Evolutionary conservation across 805 yeast genomes (phyloP), one percentile per base, ranked within the genome.

Genomic region (Komagataella phaffii): DNA sequence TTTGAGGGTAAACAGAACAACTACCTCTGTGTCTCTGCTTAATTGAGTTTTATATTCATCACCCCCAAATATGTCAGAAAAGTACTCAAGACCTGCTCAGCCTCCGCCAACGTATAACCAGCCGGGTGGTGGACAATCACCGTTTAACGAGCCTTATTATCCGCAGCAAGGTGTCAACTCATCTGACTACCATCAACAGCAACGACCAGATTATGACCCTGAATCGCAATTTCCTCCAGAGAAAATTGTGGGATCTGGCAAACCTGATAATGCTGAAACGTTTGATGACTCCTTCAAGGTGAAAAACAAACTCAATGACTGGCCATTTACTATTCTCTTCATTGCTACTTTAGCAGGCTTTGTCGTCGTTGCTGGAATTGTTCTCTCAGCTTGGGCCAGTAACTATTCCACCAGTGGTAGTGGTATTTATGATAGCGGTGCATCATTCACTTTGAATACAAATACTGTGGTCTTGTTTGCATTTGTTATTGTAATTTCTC

Each of bases 201-300:
- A 30, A 30, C 40, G 10, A 30, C 40, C 40, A 30, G 40, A 14
- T 30, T 30, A 30, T 14, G 40, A 30, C 4, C 40, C 40, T 30
- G 40, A 30, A 8, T 30, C 40, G 14, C 40, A 30, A 14, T 30
- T 10, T 30, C 40, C 40, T 5, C n/a, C 40, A 10, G 40, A 30
- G 40, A 30, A 30, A 4, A 30, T 30, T 7, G 40, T 30, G 10
- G 40, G 40, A 8, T 30, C 40, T 10, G 40, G 40, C 5, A 30
- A 30, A 8, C 61, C 75, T 3, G 53, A 67, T 10, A 51, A 63
- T 4, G 64, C 58, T 49, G 68, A 66, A 24, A 68, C 74, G 4
- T 88, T 81, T 61, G 86, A 81, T 36, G 80, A 86, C 49, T 76
- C 83, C 1, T 88, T 88, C 65, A 77, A 80, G 55, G 73, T 86